Conservation (phyloP, 305 asterid genomes). For the Fraxinus albicans region DNA sequence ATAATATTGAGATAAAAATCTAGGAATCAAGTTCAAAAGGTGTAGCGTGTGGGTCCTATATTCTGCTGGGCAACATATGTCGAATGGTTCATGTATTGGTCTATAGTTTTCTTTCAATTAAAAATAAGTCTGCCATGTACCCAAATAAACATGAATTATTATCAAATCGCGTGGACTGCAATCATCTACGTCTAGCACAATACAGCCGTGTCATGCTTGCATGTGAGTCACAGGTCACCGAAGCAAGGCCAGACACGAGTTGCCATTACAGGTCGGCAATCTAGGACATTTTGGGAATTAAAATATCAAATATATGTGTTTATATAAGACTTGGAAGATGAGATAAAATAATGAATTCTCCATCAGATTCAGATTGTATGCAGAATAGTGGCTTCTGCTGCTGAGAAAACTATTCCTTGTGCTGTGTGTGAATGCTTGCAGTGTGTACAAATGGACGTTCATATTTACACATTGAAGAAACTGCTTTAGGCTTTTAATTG, state of each 20-base stretch:
- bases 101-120: background rate
- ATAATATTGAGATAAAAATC: too few species aligned
- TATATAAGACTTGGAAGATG: background rate
- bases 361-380: background rate
- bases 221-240: background rate
- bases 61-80: background rate
- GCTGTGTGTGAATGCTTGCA: background rate
- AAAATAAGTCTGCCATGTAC: background rate
- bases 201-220: background rate
- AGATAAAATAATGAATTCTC: background rate
- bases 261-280: background rate
- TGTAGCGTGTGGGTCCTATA: background rate
- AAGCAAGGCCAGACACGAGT: background rate
- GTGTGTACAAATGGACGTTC: background rate
- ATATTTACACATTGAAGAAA: background rate
- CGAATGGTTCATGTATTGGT: background rate
- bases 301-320: background rate
- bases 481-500: background rate
- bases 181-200: background rate
- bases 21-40: background rate
- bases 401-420: background rate
- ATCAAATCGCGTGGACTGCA: background rate
- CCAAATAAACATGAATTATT: background rate
- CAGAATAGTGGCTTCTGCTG: background rate
- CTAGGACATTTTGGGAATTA: background rate